Percentiles rank a stretch among this genome's conserved stretches.
Conservation (phyloP, 441 rosid genomes). For the Aquilaria agallochum region DNA sequence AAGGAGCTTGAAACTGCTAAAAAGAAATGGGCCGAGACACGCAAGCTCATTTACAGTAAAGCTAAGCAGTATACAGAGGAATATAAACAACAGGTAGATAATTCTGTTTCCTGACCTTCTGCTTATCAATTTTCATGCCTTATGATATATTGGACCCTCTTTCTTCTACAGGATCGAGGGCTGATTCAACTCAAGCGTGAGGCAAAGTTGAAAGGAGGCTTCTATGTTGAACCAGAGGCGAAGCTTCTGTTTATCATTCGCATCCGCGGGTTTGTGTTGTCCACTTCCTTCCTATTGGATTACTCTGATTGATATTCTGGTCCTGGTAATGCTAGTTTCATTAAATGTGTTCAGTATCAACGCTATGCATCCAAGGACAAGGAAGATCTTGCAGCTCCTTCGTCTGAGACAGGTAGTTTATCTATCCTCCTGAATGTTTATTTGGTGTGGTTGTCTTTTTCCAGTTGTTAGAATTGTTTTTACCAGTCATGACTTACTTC, state of each 20-base stretch:
- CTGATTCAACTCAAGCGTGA: slow-evolving; percentile 66
- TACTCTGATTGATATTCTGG: background rate
- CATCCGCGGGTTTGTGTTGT: slow-evolving; percentile 62
- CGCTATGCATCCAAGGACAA: slow-evolving; percentile 80
- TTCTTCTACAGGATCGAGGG: slow-evolving; percentile 38
- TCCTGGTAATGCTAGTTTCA: background rate
- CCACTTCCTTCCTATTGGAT: background rate
- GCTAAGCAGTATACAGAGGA: slow-evolving; percentile 59
- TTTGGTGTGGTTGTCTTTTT: background rate
- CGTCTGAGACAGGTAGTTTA: slow-evolving; percentile 79
- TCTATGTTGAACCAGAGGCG: slow-evolving; percentile 85
- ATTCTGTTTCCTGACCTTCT: background rate
- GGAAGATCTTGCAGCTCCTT: slow-evolving; percentile 73
- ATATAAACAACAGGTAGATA: slow-evolving; percentile 43
- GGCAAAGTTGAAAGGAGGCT: slow-evolving; percentile 81
- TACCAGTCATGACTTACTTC: background rate
- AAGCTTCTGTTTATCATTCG: slow-evolving; percentile 72
- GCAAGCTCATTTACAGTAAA: slow-evolving; percentile 55
- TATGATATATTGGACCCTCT: background rate
- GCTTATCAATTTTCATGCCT: background rate
- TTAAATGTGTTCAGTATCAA: slow-evolving; percentile 52
- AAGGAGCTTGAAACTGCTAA: slow-evolving; percentile 33
- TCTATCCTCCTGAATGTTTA: background rate
- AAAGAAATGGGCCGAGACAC: slow-evolving; percentile 51
- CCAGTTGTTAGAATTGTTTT: background rate